Percentiles rank a stretch among this genome's conserved stretches.
Conservation (phyloP, 116 monocot genomes). For the Papilionanthe hybrid region DNA sequence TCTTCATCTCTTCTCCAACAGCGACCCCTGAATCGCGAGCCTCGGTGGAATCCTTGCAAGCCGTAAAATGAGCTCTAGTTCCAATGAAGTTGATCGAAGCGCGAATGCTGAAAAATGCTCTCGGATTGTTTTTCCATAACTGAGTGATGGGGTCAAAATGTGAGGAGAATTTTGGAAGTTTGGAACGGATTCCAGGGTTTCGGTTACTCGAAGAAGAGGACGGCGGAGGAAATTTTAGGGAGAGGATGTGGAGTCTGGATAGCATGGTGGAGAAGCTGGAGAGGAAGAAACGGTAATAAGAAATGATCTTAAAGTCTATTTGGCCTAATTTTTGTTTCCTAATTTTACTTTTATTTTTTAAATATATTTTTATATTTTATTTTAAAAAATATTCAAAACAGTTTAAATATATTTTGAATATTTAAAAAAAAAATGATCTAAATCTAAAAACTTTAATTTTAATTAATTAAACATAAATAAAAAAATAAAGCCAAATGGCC, state of each 20-base stretch:
- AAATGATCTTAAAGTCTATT: no score
- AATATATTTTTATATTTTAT: no score
- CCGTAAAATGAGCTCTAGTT: neutral
- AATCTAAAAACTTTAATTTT: no score
- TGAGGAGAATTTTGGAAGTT: neutral
- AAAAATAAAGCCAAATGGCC: no score
- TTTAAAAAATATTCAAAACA: no score
- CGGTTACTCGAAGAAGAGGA: neutral
- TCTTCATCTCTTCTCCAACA: conserved; percentile 12
- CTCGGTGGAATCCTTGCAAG: conserved; percentile 11
- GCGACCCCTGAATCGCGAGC: conserved; percentile 9
- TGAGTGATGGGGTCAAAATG: neutral
- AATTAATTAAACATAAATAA: no score
- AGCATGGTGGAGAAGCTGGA: neutral
- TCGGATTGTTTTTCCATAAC: neutral
- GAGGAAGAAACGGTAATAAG: neutral
- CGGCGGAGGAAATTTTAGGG: conserved; percentile 18
- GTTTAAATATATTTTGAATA: no score
- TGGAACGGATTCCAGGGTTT: neutral
- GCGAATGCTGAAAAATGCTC: neutral
- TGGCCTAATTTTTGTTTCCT: no score
- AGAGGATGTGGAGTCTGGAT: conserved; percentile 12
- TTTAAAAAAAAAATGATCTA: no score
- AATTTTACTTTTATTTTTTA: no score
- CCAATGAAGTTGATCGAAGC: neutral